These are phyloP conservation scores for Populus alba DNA, from an alignment of 345 rosid species.

Conservation along the genomic window DNA sequence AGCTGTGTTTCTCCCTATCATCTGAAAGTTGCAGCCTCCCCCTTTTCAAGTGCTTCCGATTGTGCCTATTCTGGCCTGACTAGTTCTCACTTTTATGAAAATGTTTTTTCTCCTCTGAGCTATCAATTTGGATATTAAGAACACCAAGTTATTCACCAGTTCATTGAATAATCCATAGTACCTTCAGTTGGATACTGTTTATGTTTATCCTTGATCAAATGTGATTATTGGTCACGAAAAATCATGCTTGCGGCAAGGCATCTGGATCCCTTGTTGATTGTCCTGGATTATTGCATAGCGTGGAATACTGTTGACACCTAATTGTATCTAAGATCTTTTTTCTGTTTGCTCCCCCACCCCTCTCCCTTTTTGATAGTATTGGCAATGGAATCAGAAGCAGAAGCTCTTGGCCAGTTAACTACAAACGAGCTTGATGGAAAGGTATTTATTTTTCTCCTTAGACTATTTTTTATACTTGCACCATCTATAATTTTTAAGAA, in stretches of 20 bases:
- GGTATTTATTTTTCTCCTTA: conserved; percentile 31
- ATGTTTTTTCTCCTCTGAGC: not conserved
- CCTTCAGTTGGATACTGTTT: not conserved
- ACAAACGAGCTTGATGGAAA: conserved; percentile 68
- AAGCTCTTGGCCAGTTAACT: conserved; percentile 63
- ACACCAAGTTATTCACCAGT: not conserved
- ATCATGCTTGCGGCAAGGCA: not conserved
- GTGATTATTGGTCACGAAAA: not conserved
- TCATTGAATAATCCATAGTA: not conserved
- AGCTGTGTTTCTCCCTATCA: not conserved
- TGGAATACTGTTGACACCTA: not conserved
- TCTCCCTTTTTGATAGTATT: conserved; percentile 21
- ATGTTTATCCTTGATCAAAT: not conserved
- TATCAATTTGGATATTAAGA: not conserved
- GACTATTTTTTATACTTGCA: not conserved
- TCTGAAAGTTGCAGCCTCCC: not conserved
- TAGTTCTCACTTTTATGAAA: too few relatives aligned
- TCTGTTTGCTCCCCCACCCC: not conserved
- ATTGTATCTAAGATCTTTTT: conserved; percentile 11
- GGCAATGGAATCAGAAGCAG: conserved; percentile 79
- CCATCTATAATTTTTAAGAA: not conserved
- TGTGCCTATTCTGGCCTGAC: too few relatives aligned
- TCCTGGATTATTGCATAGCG: not conserved
- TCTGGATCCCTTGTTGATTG: not conserved
- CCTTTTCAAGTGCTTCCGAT: not conserved